Evolutionary conservation across 2,329 filamentous ascomycete species (phyloP).

Genomic region (Tolypocladium paradoxum): DNA sequence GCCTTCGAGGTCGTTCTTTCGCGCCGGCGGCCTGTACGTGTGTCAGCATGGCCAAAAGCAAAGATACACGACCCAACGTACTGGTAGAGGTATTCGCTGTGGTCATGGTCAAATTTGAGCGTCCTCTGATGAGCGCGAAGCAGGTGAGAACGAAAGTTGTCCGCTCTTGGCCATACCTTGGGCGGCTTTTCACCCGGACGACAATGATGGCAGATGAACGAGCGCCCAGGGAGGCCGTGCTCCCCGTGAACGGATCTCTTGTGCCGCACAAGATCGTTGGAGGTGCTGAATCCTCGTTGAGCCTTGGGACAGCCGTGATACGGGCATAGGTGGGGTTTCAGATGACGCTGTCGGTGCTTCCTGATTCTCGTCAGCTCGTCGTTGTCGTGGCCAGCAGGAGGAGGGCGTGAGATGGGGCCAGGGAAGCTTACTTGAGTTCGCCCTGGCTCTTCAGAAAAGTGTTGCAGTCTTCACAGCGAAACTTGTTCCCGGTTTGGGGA

Average conservation of each 20-base stretch:
- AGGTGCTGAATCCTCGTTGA: slow-evolving; percentile 61
- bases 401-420: neutral
- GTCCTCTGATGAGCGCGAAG: slow-evolving; percentile 48
- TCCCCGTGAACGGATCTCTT: slow-evolving; percentile 58
- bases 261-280: slow-evolving; percentile 75
- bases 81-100: slow-evolving; percentile 22
- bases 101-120: slow-evolving; percentile 24
- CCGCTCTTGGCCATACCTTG: slow-evolving; percentile 70
- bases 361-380: slow-evolving; percentile 31
- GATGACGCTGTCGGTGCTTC: slow-evolving; percentile 64
- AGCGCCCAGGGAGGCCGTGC: slow-evolving; percentile 16
- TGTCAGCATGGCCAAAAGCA: neutral
- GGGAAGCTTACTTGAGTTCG: slow-evolving; percentile 39
- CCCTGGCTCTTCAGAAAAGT: slow-evolving; percentile 38
- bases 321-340: slow-evolving; percentile 54
- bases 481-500: neutral
- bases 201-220: slow-evolving; percentile 1
- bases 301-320: slow-evolving; percentile 42
- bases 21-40: neutral
- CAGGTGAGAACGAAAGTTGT: slow-evolving; percentile 81
- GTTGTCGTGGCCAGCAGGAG: neutral
- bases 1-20: slow-evolving; percentile 6
- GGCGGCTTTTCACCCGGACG: slow-evolving; percentile 9
- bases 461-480: slow-evolving; percentile 29
- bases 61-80: neutral